Percentiles rank a stretch among this genome's conserved stretches.
Conservation (phyloP, 352 stramenopile species). For the Aphanomyces cochlioides region DNA sequence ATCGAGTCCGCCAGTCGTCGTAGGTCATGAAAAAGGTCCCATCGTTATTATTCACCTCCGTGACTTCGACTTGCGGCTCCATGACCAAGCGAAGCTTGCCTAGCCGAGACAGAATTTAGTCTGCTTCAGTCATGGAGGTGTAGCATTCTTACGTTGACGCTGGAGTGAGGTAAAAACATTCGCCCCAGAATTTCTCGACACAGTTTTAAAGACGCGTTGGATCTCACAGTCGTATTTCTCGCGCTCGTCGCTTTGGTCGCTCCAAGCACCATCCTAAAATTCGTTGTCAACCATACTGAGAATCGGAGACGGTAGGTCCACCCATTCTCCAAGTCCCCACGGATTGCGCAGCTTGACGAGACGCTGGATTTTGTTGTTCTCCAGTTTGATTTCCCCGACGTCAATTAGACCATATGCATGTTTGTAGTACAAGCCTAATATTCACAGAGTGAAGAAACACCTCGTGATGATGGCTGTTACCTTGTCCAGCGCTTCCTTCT, state of each 20-base stretch:
- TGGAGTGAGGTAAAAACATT: constrained; percentile 68
- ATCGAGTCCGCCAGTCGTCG: constrained; percentile 83
- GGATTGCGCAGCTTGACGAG: constrained; percentile 86
- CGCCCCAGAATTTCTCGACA: constrained; percentile 58
- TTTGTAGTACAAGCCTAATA: constrained; percentile 68
- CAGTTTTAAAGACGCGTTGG: constrained; percentile 64
- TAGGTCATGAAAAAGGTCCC: constrained; percentile 92
- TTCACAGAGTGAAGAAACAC: not conserved
- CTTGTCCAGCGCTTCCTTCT: constrained; percentile 76
- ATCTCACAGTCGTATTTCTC: constrained; percentile 77
- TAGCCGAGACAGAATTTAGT: constrained; percentile 34
- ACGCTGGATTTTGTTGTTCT: constrained; percentile 45
- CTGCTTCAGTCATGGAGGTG: not conserved
- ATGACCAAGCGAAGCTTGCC: constrained; percentile 56
- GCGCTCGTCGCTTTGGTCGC: constrained; percentile 71
- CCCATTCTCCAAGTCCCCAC: constrained; percentile 90
- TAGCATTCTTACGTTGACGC: constrained; percentile 15
- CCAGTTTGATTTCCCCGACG: constrained; percentile 60
- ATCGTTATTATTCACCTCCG: constrained; percentile 80
- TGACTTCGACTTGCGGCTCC: constrained; percentile 67
- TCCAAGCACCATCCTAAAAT: constrained; percentile 73
- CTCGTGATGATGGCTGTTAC: constrained; percentile 13
- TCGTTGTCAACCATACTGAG: not conserved
- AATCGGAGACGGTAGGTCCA: constrained; percentile 31
- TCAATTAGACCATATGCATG: constrained; percentile 86